These are phyloP conservation scores for Plasmopara halstedii DNA, from an alignment of 352 stramenopile genomes.

Conservation along the genomic window DNA sequence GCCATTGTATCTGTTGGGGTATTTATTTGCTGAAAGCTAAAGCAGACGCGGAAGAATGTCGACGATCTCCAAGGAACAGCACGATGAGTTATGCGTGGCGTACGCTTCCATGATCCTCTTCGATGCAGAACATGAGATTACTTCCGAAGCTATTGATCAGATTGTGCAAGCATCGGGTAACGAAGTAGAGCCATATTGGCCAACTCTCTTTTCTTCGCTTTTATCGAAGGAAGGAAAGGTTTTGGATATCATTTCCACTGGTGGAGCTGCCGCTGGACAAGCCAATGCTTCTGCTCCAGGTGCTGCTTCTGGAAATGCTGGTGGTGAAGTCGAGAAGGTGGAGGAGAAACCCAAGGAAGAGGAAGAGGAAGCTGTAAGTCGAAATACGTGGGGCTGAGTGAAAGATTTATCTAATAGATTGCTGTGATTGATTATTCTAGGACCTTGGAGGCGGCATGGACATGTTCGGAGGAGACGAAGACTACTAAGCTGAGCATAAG, in stretches of 20 bases:
- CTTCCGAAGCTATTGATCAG: slow-evolving; percentile 49
- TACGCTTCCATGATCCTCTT: slow-evolving; percentile 84
- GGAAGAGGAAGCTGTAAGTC: slow-evolving; percentile 58
- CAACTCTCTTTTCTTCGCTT: slow-evolving; percentile 59
- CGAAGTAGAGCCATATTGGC: slow-evolving; percentile 83
- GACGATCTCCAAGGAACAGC: slow-evolving; percentile 76
- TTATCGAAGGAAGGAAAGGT: slow-evolving; percentile 76
- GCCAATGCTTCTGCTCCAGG: slow-evolving; percentile 31
- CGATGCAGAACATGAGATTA: slow-evolving; percentile 80
- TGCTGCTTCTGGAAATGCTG: slow-evolving; percentile 26
- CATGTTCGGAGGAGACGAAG: slow-evolving; percentile 52
- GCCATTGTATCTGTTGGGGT: slow-evolving; percentile 5
- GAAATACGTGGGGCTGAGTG: no score
- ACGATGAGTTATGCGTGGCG: slow-evolving; percentile 78
- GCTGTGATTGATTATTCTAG: slow-evolving; percentile 15
- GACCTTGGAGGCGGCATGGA: slow-evolving; percentile 64
- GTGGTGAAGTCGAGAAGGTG: slow-evolving; percentile 39
- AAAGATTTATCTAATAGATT: not conserved
- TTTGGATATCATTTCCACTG: slow-evolving; percentile 69
- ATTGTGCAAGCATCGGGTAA: slow-evolving; percentile 73
- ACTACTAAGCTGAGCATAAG: slow-evolving; percentile 48
- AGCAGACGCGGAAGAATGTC: slow-evolving; percentile 55
- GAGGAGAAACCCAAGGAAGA: slow-evolving; percentile 56
- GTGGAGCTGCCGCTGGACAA: slow-evolving; percentile 36
- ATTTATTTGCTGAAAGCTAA: slow-evolving; percentile 46